Evolutionary conservation across 768 basidiomycete genomes (phyloP).

Genomic region (Serendipita vermifera): DNA sequence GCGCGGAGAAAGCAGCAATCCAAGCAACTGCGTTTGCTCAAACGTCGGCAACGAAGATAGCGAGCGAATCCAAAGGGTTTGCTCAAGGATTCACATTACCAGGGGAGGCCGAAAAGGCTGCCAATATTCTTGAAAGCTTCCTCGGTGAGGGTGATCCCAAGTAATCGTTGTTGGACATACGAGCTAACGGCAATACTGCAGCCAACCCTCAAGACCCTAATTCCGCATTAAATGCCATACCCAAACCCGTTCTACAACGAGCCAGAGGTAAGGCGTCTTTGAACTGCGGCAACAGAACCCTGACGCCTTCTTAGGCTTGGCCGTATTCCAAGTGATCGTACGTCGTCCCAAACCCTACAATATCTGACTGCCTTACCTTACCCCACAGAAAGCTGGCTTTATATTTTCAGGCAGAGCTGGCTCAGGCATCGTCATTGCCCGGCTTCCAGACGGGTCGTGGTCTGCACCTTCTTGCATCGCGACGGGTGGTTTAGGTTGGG

Average conservation of each 20-base stretch:
- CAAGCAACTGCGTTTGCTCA: conserved; percentile 69
- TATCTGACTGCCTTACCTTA: no score
- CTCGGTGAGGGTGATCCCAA: conserved; percentile 42
- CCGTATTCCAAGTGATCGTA: conserved; percentile 77
- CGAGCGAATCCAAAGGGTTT: conserved; percentile 62
- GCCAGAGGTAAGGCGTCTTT: conserved; percentile 54
- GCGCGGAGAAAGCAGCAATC: conserved; percentile 67
- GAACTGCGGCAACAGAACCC: not conserved
- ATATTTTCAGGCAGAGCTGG: conserved; percentile 92
- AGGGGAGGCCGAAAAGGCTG: conserved; percentile 88
- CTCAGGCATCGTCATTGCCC: conserved; percentile 83
- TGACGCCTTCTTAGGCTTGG: conserved; percentile 47
- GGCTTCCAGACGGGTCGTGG: conserved; percentile 91
- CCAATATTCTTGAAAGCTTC: conserved; percentile 81
- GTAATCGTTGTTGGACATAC: not conserved
- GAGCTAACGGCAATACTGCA: conserved; percentile 22
- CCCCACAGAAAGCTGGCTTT: conserved; percentile 70
- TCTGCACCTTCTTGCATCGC: conserved; percentile 95
- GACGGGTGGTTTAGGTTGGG: conserved; percentile 89
- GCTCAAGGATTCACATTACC: conserved; percentile 80
- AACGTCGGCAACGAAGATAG: conserved; percentile 52
- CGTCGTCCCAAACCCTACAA: conserved; percentile 15
- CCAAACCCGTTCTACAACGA: conserved; percentile 78
- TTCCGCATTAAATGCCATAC: conserved; percentile 87
- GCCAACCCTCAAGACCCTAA: conserved; percentile 79